Conservation (phyloP, 202 grass and related monocot genomes). For the Carex arenaria region DNA sequence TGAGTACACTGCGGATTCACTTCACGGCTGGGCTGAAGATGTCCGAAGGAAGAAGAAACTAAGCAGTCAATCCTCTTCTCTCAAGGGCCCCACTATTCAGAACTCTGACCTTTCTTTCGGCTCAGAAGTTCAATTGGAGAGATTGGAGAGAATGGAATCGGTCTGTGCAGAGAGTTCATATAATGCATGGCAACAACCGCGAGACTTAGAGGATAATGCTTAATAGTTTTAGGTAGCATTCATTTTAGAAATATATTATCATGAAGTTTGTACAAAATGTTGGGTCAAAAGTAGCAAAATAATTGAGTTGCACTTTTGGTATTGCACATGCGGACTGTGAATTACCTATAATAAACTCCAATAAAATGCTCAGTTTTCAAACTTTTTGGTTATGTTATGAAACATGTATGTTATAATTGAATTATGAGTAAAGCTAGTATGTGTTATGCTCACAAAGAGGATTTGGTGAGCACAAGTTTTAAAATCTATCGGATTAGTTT, state of each 20-base stretch:
- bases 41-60: constrained; percentile 4
- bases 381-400: background rate
- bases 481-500: no score
- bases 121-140: constrained; percentile 13
- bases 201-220: constrained; percentile 6
- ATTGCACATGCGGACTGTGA: constrained; percentile 1
- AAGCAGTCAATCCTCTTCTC: constrained; percentile 1
- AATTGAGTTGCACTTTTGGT: background rate
- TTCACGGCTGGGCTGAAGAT: constrained; percentile 28
- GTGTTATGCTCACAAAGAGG: no score
- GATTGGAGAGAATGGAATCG: constrained; percentile 8
- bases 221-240: background rate
- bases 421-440: no score
- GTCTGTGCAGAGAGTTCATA: background rate
- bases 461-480: no score
- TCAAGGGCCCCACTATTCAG: background rate
- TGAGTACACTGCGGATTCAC: background rate
- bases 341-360: background rate
- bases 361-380: background rate
- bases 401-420: no score
- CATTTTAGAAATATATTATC: background rate
- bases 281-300: background rate
- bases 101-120: constrained; percentile 6
- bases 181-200: background rate
- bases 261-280: background rate